phyloP scores from a whole-genome alignment of 495 filamentous ascomycete species.

The Neurospora terricola region DNA sequence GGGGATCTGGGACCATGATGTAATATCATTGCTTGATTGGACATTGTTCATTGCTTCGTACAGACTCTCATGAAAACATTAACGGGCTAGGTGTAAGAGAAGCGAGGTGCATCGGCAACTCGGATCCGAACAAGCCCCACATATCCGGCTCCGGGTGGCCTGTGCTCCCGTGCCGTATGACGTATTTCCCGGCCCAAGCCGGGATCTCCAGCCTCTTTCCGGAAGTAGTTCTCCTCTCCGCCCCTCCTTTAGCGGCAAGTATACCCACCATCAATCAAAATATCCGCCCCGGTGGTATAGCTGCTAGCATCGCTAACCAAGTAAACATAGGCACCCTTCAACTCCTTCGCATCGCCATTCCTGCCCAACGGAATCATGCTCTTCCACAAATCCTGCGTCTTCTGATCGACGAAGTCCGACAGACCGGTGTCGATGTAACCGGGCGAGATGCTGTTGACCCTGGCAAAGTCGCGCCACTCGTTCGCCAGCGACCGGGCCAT shows the following conservation, averaged over 20 bases:
- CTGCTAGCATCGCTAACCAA: conserved; percentile 59
- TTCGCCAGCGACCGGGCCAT: conserved; percentile 51
- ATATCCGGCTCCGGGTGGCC: neutral
- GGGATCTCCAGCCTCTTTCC: neutral
- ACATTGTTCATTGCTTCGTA: neutral
- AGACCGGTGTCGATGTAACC: conserved; percentile 76
- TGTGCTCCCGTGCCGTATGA: neutral
- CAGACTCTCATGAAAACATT: neutral
- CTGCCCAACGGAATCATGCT: conserved; percentile 71
- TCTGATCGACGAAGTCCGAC: conserved; percentile 61
- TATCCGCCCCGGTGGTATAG: conserved; percentile 43
- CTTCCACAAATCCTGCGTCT: conserved; percentile 63
- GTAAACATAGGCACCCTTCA: conserved; percentile 79
- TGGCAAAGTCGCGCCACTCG: conserved; percentile 70
- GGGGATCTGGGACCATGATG: neutral
- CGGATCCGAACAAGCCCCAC: neutral
- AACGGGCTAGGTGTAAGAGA: neutral
- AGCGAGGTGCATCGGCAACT: neutral
- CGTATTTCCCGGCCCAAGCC: neutral
- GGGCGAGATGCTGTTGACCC: conserved; percentile 64
- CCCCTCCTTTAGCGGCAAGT: conserved; percentile 20
- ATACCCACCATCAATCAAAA: conserved; percentile 50
- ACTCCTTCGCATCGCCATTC: conserved; percentile 65
- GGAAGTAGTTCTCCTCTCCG: neutral
- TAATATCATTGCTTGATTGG: neutral